Evolutionary conservation across 2,329 filamentous ascomycete species (phyloP), one percentile per base, ranked within the genome.

Genomic region (Amylocarpus encephaloides): DNA sequence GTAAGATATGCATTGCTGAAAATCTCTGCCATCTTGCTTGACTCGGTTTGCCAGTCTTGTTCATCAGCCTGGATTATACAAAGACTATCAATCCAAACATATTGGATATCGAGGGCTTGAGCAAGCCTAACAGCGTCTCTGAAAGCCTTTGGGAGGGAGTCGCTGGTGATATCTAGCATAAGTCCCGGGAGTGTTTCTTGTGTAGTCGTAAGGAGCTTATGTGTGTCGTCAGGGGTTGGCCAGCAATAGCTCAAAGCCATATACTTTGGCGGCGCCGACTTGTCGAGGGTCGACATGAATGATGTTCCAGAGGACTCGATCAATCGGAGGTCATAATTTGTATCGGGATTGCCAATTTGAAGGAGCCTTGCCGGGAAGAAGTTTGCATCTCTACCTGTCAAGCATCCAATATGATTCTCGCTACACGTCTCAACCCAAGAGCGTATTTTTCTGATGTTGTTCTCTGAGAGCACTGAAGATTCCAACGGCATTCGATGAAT

Each of bases 51-150:
- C 63, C 62, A 64, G 43, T 66, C 65, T 45, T 60, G 47, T 35
- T 59, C 44, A 18, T 60, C 54, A 38, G 64, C 61, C 43, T 68
- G 64, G 33, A 64, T 57, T 16, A 68, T 65, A 43, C 66, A 68
- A 1, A 68, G 51, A 13, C 59, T 58, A 48, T 68, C 65, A 29
- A 67, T 62, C 66, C 65, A 68, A 11, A 68, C 46, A 51, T 66
- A 67, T 2, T 54, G 36, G 11, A 67, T 42, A 1, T 49, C 55
- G 16, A 68, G 56, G 32, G 43, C 49, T 32, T 60, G 51, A 3
- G 62, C 58, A 5, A 40, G 26, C 10, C 13, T 32, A 2, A 50
- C 43, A 2, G 48, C 48, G 16, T 50, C 48, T 29, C 13, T 64
- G 49, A 9, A 45, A 16, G 39, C 57, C 40, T 52, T 53, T 2